These are phyloP conservation scores for Globisporangium barbulae DNA, from an alignment of 352 stramenopile species.

Conservation along the genomic window DNA sequence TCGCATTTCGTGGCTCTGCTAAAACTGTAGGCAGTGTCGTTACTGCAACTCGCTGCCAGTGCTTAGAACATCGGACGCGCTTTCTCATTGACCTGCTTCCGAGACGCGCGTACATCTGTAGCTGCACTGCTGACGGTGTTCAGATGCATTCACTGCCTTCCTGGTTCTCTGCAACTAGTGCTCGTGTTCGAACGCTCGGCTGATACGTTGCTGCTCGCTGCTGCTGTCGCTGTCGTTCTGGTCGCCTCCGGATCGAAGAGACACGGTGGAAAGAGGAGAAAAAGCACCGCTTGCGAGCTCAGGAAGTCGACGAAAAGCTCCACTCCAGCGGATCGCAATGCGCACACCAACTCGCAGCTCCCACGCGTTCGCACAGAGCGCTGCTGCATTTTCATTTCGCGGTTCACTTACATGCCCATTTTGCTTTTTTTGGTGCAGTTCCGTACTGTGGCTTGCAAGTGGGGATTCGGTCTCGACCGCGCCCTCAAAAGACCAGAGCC, in stretches of 20 bases:
- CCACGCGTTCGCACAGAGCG: slow-evolving; percentile 2
- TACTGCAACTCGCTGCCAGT: not conserved
- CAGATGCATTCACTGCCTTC: not conserved
- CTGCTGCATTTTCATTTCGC: slow-evolving; percentile 8
- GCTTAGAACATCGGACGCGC: too few relatives aligned
- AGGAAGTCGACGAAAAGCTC: not conserved
- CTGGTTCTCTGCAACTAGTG: not conserved
- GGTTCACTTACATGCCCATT: slow-evolving; percentile 83
- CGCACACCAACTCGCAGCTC: not conserved
- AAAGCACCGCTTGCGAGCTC: not conserved
- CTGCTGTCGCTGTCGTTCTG: not conserved
- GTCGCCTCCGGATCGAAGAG: slow-evolving; percentile 1
- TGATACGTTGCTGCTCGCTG: not conserved
- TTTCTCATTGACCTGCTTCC: not conserved
- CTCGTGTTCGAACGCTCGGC: not conserved
- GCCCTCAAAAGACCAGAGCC: slow-evolving; percentile 50
- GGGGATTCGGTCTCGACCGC: slow-evolving; percentile 15
- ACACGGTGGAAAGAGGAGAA: not conserved
- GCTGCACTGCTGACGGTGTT: not conserved
- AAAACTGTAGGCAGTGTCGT: not conserved
- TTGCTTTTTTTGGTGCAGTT: slow-evolving; percentile 84
- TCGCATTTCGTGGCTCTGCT: not conserved
- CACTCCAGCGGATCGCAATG: not conserved
- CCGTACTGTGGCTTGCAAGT: slow-evolving; percentile 55
- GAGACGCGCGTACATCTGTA: not conserved